Percentiles rank a stretch among this genome's conserved stretches.
Conservation (phyloP, 1,284 basidiomycete species). For the Tilletiopsis washingtonensis region DNA sequence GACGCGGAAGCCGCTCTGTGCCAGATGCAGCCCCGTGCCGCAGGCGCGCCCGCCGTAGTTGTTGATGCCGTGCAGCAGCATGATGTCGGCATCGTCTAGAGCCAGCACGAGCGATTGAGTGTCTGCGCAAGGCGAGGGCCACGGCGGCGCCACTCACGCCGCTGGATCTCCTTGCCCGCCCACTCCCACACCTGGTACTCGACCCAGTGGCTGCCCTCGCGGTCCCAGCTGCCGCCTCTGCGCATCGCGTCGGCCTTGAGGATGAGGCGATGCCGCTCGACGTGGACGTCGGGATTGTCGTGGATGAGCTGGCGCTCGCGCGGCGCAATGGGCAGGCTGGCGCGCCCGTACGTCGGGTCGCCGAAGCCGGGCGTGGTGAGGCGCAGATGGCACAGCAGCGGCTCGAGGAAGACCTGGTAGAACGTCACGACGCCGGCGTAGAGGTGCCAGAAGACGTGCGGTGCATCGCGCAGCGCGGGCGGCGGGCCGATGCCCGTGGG, state of each 20-base stretch:
- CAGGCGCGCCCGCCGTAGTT: slow-evolving; percentile 46
- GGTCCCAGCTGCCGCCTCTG: slow-evolving; percentile 9
- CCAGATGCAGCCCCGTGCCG: slow-evolving; percentile 49
- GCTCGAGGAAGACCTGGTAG: slow-evolving; percentile 37
- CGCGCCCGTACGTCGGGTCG: slow-evolving; percentile 41
- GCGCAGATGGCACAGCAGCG: slow-evolving; percentile 32
- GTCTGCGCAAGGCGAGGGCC: neutral
- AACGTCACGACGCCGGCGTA: too few species aligned
- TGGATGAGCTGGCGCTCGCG: slow-evolving; percentile 34
- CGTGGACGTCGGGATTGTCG: slow-evolving; percentile 34
- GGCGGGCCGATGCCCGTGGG: too few species aligned
- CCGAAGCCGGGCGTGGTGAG: slow-evolving; percentile 24
- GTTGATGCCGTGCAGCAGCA: slow-evolving; percentile 43
- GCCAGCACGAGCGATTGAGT: neutral
- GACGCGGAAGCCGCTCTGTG: slow-evolving; percentile 52
- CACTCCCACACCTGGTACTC: slow-evolving; percentile 21
- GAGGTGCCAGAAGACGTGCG: too few species aligned
- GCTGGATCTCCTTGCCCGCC: neutral
- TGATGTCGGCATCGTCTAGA: slow-evolving; percentile 28
- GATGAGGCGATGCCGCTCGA: slow-evolving; percentile 24
- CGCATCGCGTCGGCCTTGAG: slow-evolving; percentile 9
- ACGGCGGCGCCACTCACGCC: neutral
- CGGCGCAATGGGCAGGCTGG: slow-evolving; percentile 22
- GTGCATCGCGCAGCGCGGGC: too few species aligned
- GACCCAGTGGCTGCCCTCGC: slow-evolving; percentile 10